phyloP scores from a whole-genome alignment of 768 basidiomycete species.

The Boletus tomentosulus region DNA sequence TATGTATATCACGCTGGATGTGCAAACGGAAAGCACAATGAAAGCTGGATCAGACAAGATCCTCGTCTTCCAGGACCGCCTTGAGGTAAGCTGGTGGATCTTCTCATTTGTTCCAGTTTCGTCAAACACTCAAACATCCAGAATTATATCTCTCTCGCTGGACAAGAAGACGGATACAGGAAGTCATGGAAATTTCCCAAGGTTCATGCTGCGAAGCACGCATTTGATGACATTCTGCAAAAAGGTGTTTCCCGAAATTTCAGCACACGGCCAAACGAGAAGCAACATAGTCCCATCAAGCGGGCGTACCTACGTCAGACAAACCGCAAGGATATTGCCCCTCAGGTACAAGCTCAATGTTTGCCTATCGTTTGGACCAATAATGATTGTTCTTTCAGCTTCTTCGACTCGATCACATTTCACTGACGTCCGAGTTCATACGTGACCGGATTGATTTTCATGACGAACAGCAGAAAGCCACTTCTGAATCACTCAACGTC shows the following conservation, averaged over 20 bases:
- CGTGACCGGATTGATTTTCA: too few species aligned
- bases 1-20: not conserved
- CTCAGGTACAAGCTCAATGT: not conserved
- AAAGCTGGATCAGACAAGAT: not conserved
- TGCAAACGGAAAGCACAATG: not conserved
- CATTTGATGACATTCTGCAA: not conserved
- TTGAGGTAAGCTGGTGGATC: not conserved
- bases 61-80: not conserved
- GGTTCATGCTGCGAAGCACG: not conserved
- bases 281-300: not conserved
- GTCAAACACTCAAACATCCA: not conserved
- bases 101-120: too few species aligned
- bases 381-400: too few species aligned
- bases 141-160: not conserved
- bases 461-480: too few species aligned
- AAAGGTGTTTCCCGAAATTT: not conserved
- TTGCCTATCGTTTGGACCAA: too few species aligned
- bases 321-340: not conserved
- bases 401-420: too few species aligned
- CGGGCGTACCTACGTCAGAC: not conserved
- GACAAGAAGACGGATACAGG: not conserved
- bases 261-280: not conserved
- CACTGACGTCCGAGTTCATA: too few species aligned
- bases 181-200: not conserved
- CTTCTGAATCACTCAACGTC: too few species aligned